A percentile compares a stretch with the other conserved stretches of the same genome.
phyloP scores from a whole-genome alignment of 208 protist genomes.

The Wallacemonas rigidus region DNA sequence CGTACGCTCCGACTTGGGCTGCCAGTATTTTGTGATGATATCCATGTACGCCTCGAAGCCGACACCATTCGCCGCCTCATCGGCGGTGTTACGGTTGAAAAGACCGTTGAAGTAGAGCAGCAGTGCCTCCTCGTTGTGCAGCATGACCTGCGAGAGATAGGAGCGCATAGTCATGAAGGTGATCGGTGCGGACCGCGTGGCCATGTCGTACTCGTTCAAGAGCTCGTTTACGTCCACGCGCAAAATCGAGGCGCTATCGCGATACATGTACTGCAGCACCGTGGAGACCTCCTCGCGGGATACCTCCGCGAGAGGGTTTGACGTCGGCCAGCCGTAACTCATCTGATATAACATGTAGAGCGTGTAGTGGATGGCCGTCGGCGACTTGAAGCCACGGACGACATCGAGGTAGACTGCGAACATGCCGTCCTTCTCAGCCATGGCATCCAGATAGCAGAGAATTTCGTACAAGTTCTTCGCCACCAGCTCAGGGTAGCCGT shows the following conservation, averaged over 20 bases:
- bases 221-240: constrained; percentile 63
- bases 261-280: constrained; percentile 83
- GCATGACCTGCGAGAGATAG: constrained; percentile 70
- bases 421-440: constrained; percentile 46
- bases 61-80: constrained; percentile 45
- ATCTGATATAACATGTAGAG: constrained; percentile 82
- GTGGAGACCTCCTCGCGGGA: constrained; percentile 62
- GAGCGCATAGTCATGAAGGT: constrained; percentile 73
- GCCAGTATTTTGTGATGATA: constrained; percentile 59
- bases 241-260: constrained; percentile 48
- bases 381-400: constrained; percentile 80
- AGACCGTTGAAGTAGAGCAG: constrained; percentile 77
- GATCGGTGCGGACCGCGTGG: constrained; percentile 70
- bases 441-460: constrained; percentile 87
- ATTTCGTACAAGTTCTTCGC: constrained; percentile 89
- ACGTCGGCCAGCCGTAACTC: constrained; percentile 83
- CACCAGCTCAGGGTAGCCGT: constrained; percentile 86
- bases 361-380: constrained; percentile 84
- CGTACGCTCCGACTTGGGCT: constrained; percentile 56
- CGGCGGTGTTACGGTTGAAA: constrained; percentile 55
- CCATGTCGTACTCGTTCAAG: constrained; percentile 77
- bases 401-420: constrained; percentile 76
- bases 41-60: constrained; percentile 69
- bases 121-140: constrained; percentile 84
- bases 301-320: constrained; percentile 64